Conservation (phyloP, 176 grass and related monocot species). For the Hordeum vulgare region MorexV3_pseudomolecules_assembly NC_058519.1:645151001-645151500, state of each 20-base stretch:
- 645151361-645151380: slow-evolving; percentile 86
- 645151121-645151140: background rate
- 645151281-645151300: background rate
- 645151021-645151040: background rate
- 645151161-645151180: background rate
- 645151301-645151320: background rate
- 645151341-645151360: slow-evolving; percentile 89
- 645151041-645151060: slow-evolving; percentile 45
- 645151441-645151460: slow-evolving; percentile 99
- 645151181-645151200: slow-evolving; percentile 56
- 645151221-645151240: slow-evolving; percentile 85
- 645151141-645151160: background rate
- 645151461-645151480: slow-evolving; percentile 86
- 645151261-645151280: background rate
- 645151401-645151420: slow-evolving; percentile 55
- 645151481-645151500: slow-evolving; percentile 94
- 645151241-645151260: slow-evolving; percentile 19
- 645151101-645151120: slow-evolving; percentile 58
- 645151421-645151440: slow-evolving; percentile 82
- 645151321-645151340: slow-evolving; percentile 79
- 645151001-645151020: background rate
- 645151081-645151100: slow-evolving; percentile 95
- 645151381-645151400: slow-evolving; percentile 76
- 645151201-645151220: slow-evolving; percentile 99
- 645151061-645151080: slow-evolving; percentile 92